These are phyloP conservation scores for Fonsecaea nubica DNA, from an alignment of 2,329 filamentous ascomycete species.

Conservation along the genomic window DNA sequence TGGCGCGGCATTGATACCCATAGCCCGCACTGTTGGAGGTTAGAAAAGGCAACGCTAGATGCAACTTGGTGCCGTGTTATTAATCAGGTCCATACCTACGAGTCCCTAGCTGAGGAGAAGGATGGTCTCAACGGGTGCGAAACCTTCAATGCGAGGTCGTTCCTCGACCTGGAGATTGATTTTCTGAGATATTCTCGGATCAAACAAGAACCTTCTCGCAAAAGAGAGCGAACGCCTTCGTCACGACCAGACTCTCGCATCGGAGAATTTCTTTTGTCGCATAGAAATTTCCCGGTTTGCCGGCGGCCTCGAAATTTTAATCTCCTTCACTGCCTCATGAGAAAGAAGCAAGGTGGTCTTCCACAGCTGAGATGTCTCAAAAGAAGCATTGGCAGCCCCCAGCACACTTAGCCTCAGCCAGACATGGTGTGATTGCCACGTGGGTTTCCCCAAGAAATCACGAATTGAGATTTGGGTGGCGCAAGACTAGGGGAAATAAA, in stretches of 20 bases:
- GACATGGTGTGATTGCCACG: slow-evolving; percentile 26
- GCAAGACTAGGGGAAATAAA: slow-evolving; percentile 22
- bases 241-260: background rate
- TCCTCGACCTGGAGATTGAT: background rate
- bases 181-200: background rate
- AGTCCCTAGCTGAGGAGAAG: background rate
- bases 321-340: slow-evolving; percentile 1
- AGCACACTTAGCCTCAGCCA: slow-evolving; percentile 12
- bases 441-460: slow-evolving; percentile 17
- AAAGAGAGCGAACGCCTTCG: background rate
- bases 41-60: background rate
- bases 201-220: background rate
- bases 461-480: slow-evolving; percentile 22
- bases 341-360: background rate
- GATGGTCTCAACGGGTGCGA: background rate
- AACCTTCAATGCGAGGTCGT: background rate
- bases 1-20: background rate
- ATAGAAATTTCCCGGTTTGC: background rate
- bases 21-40: background rate
- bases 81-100: background rate
- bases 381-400: slow-evolving; percentile 8
- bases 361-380: slow-evolving; percentile 23
- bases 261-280: slow-evolving; percentile 2
- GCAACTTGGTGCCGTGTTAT: background rate
- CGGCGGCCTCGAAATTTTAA: background rate